Base-by-base conservation (phyloP, 768 basidiomycete species). In the Boletellus ananas region DNA sequence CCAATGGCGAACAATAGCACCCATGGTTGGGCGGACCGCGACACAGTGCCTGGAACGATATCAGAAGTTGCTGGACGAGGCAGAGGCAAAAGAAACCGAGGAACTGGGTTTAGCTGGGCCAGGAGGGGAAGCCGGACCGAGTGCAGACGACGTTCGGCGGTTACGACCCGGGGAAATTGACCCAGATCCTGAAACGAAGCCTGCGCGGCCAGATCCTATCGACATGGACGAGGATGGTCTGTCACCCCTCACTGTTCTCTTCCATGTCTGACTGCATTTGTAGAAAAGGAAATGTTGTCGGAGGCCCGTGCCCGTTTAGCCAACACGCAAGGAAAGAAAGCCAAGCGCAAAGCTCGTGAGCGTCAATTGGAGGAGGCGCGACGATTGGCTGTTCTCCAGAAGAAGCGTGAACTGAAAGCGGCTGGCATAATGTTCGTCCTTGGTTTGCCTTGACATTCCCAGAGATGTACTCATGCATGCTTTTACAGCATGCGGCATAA, bases 181-280 rank as follows among this genome's bases (percentile, higher is more conserved):
- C 69, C 94, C 95, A 6, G 94, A 99, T 72, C 96, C 96, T 13
- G 96, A 99, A 71, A 96, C 94, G 10, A 94, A 97, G 64, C 93
- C 96, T 42, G 96, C 96, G 11, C 81, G 96, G 23, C 96, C 96
- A 6, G 96, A 99, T 73, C 96, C 96, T 6, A 97, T 98, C 59
- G 96, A 99, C 72, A 99, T 99, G 96, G 96, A 99, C 65, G 96
- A 99, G 72, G 96, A 98, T 64, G 94, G 91, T 87, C 56, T 50
- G 80, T 72, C 33, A 1, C 14, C 11, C n/a, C 9, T 20, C 20
- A 6, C 20, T 16, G 3, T 34, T 40, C n/a, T 12, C 23, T 1
- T 36, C 10, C 12, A 4, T 49, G 25, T 40, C 25, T 60, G 35
- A 55, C 42, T 20, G 7, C 50, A 53, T 17, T 41, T 56, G 23